Percentiles rank a stretch among this genome's conserved stretches.
Conservation (phyloP, 345 rosid genomes). For the Melaleuca alternifolia region DNA sequence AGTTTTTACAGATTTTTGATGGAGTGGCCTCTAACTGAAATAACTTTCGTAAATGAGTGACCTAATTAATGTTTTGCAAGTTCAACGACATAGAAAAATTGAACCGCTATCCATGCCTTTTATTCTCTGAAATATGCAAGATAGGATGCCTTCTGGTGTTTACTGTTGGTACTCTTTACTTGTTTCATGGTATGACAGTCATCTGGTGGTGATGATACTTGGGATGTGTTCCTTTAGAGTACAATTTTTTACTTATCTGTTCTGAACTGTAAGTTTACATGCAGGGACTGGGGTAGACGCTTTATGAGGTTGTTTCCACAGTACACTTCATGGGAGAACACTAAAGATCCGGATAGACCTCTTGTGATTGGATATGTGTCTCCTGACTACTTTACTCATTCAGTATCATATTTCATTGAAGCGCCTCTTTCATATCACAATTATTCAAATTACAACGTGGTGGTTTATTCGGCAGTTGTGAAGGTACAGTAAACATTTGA, state of each 20-base stretch:
- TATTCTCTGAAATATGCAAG: background rate
- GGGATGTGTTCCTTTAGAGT: background rate
- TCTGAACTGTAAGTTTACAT: background rate
- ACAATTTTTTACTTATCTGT: constrained; percentile 1
- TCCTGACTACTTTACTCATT: constrained; percentile 98
- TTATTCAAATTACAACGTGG: constrained; percentile 77
- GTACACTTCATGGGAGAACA: constrained; percentile 80
- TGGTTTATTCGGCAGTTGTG: constrained; percentile 92
- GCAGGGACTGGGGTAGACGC: constrained; percentile 99
- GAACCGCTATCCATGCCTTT: background rate
- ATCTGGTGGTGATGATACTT: background rate
- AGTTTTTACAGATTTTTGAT: background rate
- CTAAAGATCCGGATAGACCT: constrained; percentile 77
- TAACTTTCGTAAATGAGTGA: background rate
- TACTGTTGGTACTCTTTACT: background rate
- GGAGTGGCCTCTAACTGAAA: background rate
- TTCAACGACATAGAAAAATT: background rate
- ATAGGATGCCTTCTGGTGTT: background rate
- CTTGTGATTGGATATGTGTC: constrained; percentile 91
- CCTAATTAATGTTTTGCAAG: background rate
- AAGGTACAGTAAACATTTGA: constrained; percentile 43
- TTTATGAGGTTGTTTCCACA: constrained; percentile 76
- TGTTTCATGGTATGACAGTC: background rate
- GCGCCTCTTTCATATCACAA: constrained; percentile 89
- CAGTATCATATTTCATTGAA: constrained; percentile 96